These are phyloP conservation scores for Cryptococcus maquisensis DNA, from an alignment of 1,284 basidiomycete species.

Conservation along the genomic window DNA sequence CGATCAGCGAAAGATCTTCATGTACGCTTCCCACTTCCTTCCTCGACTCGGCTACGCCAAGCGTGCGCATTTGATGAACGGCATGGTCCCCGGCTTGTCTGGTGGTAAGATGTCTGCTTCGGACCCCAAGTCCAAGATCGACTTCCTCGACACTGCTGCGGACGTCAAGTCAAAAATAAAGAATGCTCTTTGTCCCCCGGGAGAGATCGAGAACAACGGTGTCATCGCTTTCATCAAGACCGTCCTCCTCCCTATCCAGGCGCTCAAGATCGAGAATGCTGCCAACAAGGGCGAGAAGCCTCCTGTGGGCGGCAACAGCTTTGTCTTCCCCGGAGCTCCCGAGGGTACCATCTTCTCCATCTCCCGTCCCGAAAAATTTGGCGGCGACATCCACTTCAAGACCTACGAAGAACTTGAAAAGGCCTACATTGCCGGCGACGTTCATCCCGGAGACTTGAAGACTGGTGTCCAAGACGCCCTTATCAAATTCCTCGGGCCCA, in stretches of 20 bases:
- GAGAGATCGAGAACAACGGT: constrained; percentile 86
- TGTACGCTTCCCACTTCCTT: constrained; percentile 91
- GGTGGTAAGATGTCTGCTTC: constrained; percentile 99
- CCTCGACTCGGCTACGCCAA: constrained; percentile 90
- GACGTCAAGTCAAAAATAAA: constrained; percentile 86
- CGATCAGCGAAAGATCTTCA: constrained; percentile 99
- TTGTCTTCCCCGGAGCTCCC: constrained; percentile 65
- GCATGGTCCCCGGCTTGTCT: constrained; percentile 91
- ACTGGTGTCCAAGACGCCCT: constrained; percentile 72
- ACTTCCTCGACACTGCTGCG: constrained; percentile 87
- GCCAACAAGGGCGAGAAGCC: constrained; percentile 30
- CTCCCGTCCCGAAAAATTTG: constrained; percentile 70
- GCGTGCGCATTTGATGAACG: constrained; percentile 96
- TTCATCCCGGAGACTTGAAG: constrained; percentile 93
- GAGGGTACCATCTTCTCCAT: constrained; percentile 80
- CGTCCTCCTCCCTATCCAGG: constrained; percentile 83
- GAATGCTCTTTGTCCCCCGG: constrained; percentile 88
- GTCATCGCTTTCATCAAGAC: constrained; percentile 82
- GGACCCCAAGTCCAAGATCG: constrained; percentile 94
- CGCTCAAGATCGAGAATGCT: constrained; percentile 62
- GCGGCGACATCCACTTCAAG: constrained; percentile 74
- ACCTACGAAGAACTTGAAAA: constrained; percentile 64
- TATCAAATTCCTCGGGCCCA: constrained; percentile 71
- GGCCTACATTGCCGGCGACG: constrained; percentile 69
- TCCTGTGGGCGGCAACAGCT: constrained; percentile 52